Conservation (phyloP, 2,329 filamentous ascomycete species). For the Oidium heveae region DNA sequence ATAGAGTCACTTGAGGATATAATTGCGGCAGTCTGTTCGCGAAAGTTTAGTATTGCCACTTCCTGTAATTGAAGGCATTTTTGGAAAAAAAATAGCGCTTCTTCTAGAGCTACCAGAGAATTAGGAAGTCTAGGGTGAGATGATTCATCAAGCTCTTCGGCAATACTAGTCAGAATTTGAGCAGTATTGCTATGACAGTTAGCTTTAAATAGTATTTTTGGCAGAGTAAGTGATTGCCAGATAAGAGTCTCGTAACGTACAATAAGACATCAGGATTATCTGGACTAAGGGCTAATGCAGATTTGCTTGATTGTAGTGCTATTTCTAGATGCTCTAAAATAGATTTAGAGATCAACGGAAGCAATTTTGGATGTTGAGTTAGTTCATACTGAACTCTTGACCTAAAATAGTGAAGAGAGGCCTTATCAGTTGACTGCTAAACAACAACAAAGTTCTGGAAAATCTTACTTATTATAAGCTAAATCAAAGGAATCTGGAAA, state of each 20-base stretch:
- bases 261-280: slow-evolving; percentile 44
- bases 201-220: background rate
- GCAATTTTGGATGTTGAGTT: slow-evolving; percentile 36
- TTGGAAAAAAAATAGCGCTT: slow-evolving; percentile 35
- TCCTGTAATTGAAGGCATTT: slow-evolving; percentile 28
- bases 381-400: slow-evolving; percentile 45
- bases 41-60: slow-evolving; percentile 1
- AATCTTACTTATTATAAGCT: slow-evolving; percentile 44
- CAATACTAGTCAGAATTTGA: slow-evolving; percentile 40
- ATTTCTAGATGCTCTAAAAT: slow-evolving; percentile 28
- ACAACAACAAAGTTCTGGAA: too few species aligned
- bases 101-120: slow-evolving; percentile 25
- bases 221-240: background rate
- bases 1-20: slow-evolving; percentile 4
- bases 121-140: slow-evolving; percentile 16
- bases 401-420: slow-evolving; percentile 17
- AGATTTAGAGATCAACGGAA: slow-evolving; percentile 28
- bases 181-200: slow-evolving; percentile 28
- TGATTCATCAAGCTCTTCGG: slow-evolving; percentile 27
- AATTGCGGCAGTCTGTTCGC: slow-evolving; percentile 7
- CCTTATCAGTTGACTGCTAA: too few species aligned
- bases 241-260: slow-evolving; percentile 7
- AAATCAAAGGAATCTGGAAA: slow-evolving; percentile 41
- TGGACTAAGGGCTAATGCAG: slow-evolving; percentile 30
- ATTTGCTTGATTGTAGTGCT: slow-evolving; percentile 36